A percentile compares a stretch with the other conserved stretches of the same genome.
Evolutionary conservation across 176 grass and related monocot species (phyloP).

Genomic region (Hordeum vulgare): DNA sequence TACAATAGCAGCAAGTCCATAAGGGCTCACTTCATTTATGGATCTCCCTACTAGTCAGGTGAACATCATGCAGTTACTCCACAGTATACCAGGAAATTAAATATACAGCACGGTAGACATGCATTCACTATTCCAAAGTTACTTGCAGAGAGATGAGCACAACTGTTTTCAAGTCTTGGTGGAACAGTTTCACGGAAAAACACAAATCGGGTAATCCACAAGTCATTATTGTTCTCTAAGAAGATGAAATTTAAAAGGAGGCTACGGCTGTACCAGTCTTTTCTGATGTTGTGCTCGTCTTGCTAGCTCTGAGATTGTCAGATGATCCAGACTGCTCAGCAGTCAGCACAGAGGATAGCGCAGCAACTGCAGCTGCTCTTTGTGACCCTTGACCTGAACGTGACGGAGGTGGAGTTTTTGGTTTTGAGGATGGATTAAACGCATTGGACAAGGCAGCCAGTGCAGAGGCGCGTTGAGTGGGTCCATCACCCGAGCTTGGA

Average conservation of each 20-base stretch:
- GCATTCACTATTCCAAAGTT: not conserved
- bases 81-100: not conserved
- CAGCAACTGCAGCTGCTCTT: conserved; percentile 96
- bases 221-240: not conserved
- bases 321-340: conserved; percentile 70
- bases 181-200: not conserved
- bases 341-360: conserved; percentile 78
- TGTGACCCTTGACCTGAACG: conserved; percentile 78
- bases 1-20: not conserved
- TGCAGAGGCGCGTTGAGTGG: conserved; percentile 80
- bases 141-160: not conserved
- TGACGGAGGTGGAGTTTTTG: conserved; percentile 39
- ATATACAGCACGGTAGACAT: not conserved
- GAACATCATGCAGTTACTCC: not conserved
- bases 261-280: conserved; percentile 31
- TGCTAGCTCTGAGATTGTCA: conserved; percentile 53
- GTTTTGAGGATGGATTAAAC: conserved; percentile 66
- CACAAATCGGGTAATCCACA: not conserved
- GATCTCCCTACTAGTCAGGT: not conserved
- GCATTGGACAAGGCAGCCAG: conserved; percentile 81
- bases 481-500: conserved; percentile 54
- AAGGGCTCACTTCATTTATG: not conserved
- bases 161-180: not conserved
- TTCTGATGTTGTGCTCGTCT: conserved; percentile 35
- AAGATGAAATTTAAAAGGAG: not conserved